A percentile compares a stretch with the other conserved stretches of the same genome.
These are phyloP conservation scores for Leptographium wingfieldii DNA, from an alignment of 2,329 filamentous ascomycete species.

Conservation along the genomic window DNA sequence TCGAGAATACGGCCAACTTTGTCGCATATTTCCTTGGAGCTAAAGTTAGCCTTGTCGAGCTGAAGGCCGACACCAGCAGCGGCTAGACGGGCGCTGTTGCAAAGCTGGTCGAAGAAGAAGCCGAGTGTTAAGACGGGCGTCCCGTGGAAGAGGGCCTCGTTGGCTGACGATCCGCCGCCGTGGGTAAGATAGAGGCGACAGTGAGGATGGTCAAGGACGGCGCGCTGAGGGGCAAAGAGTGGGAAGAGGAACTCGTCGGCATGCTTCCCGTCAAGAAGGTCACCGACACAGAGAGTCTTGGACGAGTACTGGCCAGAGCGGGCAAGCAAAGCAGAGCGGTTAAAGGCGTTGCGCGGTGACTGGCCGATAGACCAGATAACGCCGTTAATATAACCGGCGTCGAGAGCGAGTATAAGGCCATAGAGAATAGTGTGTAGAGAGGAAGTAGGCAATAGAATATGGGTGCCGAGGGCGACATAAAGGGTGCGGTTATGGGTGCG, in stretches of 20 bases:
- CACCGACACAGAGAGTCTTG: not conserved
- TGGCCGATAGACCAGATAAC: not conserved
- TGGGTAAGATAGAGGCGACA: not conserved
- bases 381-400: not conserved
- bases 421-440: not conserved
- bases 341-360: not conserved
- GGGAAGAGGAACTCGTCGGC: not conserved
- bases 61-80: not conserved
- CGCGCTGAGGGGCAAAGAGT: not conserved
- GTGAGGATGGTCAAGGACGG: not conserved
- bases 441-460: not conserved
- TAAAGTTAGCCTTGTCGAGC: not conserved
- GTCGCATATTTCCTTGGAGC: not conserved
- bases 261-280: not conserved
- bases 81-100: not conserved
- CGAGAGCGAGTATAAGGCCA: not conserved
- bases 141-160: not conserved
- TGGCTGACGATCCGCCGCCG: not conserved
- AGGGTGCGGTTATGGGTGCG: not conserved
- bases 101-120: not conserved
- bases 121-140: not conserved
- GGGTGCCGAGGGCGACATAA: conserved; percentile 1
- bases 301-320: not conserved
- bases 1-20: not conserved
- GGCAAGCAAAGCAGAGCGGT: not conserved